A percentile compares a stretch with the other conserved stretches of the same genome.
phyloP scores from a whole-genome alignment of 1,139 yeast species.

The Suhomyces yuchorum region DNA sequence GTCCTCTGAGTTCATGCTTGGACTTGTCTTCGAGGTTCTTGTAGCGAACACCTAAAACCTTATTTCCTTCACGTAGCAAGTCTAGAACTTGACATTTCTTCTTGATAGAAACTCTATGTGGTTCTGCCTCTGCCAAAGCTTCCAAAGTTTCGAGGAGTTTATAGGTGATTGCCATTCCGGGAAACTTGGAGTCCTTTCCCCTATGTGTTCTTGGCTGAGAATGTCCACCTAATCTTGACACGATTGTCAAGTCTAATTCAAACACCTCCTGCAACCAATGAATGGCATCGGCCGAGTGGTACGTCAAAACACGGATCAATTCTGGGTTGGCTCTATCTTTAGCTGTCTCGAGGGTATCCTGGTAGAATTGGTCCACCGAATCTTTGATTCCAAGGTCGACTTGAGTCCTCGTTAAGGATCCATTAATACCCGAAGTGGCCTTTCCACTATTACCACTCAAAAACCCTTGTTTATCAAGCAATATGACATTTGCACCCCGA shows the following conservation, averaged over 20 bases:
- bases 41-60: constrained; percentile 53
- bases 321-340: constrained; percentile 60
- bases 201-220: constrained; percentile 75
- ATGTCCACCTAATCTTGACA: constrained; percentile 75
- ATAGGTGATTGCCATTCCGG: constrained; percentile 78
- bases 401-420: constrained; percentile 68
- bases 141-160: constrained; percentile 59
- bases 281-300: constrained; percentile 61
- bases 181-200: constrained; percentile 63
- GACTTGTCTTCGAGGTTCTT: constrained; percentile 39
- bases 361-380: constrained; percentile 57
- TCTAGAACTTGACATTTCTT: constrained; percentile 61
- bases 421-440: constrained; percentile 84
- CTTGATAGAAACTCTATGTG: constrained; percentile 53
- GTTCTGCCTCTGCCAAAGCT: constrained; percentile 48
- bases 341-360: constrained; percentile 70
- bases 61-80: constrained; percentile 37
- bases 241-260: constrained; percentile 61
- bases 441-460: constrained; percentile 80
- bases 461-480: constrained; percentile 64
- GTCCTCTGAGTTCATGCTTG: constrained; percentile 44
- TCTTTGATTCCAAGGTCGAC: constrained; percentile 51
- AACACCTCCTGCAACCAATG: constrained; percentile 72
- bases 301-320: constrained; percentile 52
- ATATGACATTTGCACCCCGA: constrained; percentile 56